phyloP scores from a whole-genome alignment of 2,329 filamentous ascomycete genomes.

The Ilyonectria robusta region DNA sequence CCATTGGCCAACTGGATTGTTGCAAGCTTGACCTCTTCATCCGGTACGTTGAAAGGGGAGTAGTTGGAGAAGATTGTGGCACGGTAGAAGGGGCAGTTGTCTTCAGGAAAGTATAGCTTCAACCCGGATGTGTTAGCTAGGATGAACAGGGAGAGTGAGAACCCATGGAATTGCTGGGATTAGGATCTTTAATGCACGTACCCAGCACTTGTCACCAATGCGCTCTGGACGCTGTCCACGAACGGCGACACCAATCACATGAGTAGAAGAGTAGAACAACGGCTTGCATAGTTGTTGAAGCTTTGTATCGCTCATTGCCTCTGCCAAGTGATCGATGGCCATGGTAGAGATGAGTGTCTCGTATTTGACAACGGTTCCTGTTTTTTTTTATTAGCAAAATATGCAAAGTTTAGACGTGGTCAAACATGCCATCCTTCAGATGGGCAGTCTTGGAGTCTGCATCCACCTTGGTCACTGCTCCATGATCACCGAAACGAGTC shows the following conservation, averaged over 20 bases:
- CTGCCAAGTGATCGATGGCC: slow-evolving; percentile 89
- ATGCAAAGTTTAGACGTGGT: too few species aligned
- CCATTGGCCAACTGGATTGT: slow-evolving; percentile 90
- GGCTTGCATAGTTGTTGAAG: slow-evolving; percentile 87
- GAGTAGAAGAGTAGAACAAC: slow-evolving; percentile 96
- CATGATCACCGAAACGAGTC: slow-evolving; percentile 88
- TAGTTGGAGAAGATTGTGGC: slow-evolving; percentile 99
- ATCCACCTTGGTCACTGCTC: slow-evolving; percentile 88
- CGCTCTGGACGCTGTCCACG: slow-evolving; percentile 92
- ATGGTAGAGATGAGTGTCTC: slow-evolving; percentile 95
- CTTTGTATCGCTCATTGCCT: slow-evolving; percentile 89
- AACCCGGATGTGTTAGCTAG: not conserved
- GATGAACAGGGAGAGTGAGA: not conserved
- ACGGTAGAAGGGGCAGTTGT: slow-evolving; percentile 98
- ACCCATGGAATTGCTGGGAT: too few species aligned
- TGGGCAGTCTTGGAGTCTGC: slow-evolving; percentile 85
- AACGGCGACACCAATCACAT: slow-evolving; percentile 96
- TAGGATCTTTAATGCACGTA: slow-evolving; percentile 56
- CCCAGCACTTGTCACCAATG: slow-evolving; percentile 99
- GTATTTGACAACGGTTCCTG: slow-evolving; percentile 89
- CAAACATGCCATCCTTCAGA: slow-evolving; percentile 22
- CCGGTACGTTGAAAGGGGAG: slow-evolving; percentile 97
- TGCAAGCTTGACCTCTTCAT: slow-evolving; percentile 84
- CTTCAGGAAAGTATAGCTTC: slow-evolving; percentile 96
- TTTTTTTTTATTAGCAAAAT: slow-evolving; percentile 64